Evolutionary conservation across 176 grass and related monocot species (phyloP).

Genomic region (Chrysopogon serrulatus): DNA sequence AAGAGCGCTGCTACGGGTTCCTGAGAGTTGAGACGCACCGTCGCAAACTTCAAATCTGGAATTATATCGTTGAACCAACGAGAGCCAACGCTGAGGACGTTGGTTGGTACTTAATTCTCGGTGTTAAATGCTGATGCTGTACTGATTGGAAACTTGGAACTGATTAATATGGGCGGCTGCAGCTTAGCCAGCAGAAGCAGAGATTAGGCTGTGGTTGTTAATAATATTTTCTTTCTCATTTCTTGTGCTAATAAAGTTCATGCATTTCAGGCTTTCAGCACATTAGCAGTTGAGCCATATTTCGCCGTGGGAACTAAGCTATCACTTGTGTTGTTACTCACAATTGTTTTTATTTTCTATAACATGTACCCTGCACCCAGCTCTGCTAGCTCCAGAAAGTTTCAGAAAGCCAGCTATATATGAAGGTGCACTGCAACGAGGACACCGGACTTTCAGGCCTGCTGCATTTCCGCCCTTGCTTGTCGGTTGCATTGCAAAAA

Average conservation of each 20-base stretch:
- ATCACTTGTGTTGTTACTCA: background rate
- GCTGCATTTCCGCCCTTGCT: background rate
- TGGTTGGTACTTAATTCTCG: conserved; percentile 12
- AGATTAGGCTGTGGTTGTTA: background rate
- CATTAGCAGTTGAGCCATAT: background rate
- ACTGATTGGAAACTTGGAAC: background rate
- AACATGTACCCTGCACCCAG: background rate
- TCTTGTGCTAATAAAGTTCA: background rate
- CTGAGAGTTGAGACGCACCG: background rate
- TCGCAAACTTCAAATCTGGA: background rate
- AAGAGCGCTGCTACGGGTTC: background rate
- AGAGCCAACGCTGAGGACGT: background rate
- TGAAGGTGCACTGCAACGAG: background rate
- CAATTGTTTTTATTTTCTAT: background rate
- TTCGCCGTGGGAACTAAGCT: no score
- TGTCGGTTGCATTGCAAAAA: background rate
- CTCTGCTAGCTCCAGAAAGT: background rate
- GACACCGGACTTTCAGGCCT: background rate
- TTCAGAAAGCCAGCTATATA: background rate
- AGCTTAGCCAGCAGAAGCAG: background rate
- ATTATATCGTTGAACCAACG: conserved; percentile 12
- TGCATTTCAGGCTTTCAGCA: background rate
- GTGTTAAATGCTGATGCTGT: conserved; percentile 9
- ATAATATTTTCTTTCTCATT: background rate
- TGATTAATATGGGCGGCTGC: background rate